Base-by-base conservation (phyloP, 1,284 basidiomycete genomes). In the Takashimella koratensis region DNA sequence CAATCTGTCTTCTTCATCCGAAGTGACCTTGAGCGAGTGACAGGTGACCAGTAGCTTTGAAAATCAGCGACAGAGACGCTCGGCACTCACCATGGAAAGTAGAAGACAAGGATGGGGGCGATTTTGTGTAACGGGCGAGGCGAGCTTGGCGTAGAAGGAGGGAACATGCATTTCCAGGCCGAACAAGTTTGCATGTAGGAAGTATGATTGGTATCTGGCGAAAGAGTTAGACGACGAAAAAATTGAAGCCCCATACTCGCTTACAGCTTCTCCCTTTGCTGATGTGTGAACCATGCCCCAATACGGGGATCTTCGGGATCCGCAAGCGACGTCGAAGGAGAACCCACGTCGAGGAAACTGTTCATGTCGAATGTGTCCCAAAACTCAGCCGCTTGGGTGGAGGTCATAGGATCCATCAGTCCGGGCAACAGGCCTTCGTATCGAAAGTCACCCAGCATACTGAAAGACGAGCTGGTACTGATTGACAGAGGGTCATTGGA, bases 51-150 rank as follows among this genome's bases (percentile, higher is more conserved):
- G 47, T 10, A 60, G 52, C n/a, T 52, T 56, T 54, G 56, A 47
- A 5, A 0, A 36, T 24, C 39, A 36, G 41, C 8, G n/a, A 24
- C 16, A 25, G 8, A 45, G 10, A 23, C n/a, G 41, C 11, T 10
- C 10, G 19, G 16, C 40, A 40, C 52, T 12, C 39, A 62, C 59
- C 39, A 63, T 60, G 16, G 59, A 56, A 42, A 59, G 53, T 5
- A 63, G 52, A 1, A 63, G 53, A 42, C 59, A 60, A 1, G 57
- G 55, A 39, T 63, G 62, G 16, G 62, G 62, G 12, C 57, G 45
- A n/a, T 53, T 27, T 1, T 23, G 10, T 19, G 55, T 48, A 27
- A 60, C 55, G 2, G 47, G 24, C 5, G 50, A 51, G n/a, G 47
- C 45, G 2, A 60, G 47, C 11, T 45, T 24, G 12, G 30, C 43